Evolutionary conservation across 371 early-diverging fungal genomes (phyloP).

Genomic region (Circinella minor): DNA sequence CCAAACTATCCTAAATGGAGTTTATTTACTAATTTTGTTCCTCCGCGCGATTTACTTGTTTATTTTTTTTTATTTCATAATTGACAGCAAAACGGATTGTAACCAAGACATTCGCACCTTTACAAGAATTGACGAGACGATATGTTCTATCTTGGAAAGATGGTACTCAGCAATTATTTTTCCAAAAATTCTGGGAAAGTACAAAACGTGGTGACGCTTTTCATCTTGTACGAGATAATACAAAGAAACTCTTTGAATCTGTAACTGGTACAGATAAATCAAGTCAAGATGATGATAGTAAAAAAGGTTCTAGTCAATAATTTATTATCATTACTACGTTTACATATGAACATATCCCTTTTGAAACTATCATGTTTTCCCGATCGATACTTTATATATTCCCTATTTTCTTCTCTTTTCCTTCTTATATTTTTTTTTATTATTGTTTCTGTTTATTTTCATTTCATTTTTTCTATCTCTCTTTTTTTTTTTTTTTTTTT

Average conservation of each 20-base stretch:
- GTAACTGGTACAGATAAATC: conserved; percentile 15
- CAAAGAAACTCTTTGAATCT: conserved; percentile 19
- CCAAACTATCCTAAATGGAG: conserved; percentile 8
- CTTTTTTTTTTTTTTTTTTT: neutral
- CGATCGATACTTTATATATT: too few species aligned
- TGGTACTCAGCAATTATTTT: conserved; percentile 26
- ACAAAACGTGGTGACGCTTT: conserved; percentile 31
- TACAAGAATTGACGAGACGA: conserved; percentile 25
- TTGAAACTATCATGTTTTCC: too few species aligned
- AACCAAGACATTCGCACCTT: conserved; percentile 21
- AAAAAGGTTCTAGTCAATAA: conserved; percentile 15
- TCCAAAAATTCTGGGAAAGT: conserved; percentile 29
- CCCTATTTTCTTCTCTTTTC: neutral
- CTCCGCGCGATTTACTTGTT: neutral
- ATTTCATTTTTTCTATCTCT: neutral
- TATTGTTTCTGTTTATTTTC: conserved; percentile 1
- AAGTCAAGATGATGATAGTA: conserved; percentile 15
- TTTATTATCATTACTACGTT: neutral
- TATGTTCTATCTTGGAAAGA: conserved; percentile 33
- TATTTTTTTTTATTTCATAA: too few species aligned
- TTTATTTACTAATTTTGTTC: neutral
- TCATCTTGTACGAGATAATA: conserved; percentile 23
- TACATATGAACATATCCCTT: too few species aligned
- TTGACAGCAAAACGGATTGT: conserved; percentile 23
- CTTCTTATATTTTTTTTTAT: neutral